Evolutionary conservation across 495 filamentous ascomycete species (phyloP).

Genomic region (Penicillium crystallinum): DNA sequence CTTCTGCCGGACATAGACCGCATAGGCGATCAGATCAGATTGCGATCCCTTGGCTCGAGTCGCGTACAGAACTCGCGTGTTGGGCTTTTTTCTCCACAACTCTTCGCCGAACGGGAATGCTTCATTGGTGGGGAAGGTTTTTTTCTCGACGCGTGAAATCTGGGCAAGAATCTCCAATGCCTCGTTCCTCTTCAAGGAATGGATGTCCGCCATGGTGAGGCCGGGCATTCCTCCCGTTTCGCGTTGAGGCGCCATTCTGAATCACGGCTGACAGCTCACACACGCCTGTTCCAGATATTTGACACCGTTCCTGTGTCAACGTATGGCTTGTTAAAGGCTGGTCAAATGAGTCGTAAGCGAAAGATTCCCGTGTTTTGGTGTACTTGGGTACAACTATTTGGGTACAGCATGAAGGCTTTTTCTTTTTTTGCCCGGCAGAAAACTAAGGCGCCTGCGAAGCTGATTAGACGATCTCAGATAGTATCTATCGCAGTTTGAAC

Average conservation of each 20-base stretch:
- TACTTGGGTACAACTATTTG: too few relatives aligned
- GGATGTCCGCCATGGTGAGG: slow-evolving; percentile 37
- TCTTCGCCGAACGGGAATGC: slow-evolving; percentile 49
- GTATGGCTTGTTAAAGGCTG: not conserved
- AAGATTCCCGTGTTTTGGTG: too few relatives aligned
- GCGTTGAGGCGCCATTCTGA: slow-evolving; percentile 12
- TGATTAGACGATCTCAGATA: too few relatives aligned
- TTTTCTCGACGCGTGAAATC: slow-evolving; percentile 50
- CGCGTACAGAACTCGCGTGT: slow-evolving; percentile 48
- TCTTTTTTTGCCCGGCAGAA: too few relatives aligned
- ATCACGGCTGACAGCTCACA: slow-evolving; percentile 10
- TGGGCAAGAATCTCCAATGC: slow-evolving; percentile 38
- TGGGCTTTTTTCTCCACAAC: slow-evolving; percentile 49
- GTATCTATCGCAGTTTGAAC: too few relatives aligned
- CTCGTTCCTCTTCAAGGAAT: slow-evolving; percentile 37
- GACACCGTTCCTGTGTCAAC: not conserved
- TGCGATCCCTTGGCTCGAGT: slow-evolving; percentile 20
- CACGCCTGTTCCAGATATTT: not conserved
- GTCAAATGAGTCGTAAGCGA: too few relatives aligned
- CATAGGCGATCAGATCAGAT: slow-evolving; percentile 43
- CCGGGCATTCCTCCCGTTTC: slow-evolving; percentile 25
- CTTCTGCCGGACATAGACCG: slow-evolving; percentile 51
- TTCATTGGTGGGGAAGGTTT: slow-evolving; percentile 55
- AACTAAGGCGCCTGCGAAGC: too few relatives aligned
- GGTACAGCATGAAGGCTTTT: too few relatives aligned